Base-by-base conservation (phyloP, 805 yeast genomes). In the Soucietia sequanensis region DNA sequence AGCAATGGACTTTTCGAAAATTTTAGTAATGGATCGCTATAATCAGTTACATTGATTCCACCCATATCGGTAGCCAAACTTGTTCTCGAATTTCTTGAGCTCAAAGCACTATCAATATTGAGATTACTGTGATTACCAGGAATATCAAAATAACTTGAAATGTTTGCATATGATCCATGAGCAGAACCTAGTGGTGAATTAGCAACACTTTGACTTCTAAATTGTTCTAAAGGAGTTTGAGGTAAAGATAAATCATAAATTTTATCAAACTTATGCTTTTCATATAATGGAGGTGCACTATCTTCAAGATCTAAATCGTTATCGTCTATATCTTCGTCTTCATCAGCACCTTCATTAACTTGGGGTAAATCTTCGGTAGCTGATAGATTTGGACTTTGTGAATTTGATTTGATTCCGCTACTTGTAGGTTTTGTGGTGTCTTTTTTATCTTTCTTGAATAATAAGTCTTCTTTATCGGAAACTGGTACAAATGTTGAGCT, bases 231-330 rank as follows among this genome's bases (percentile, higher is more conserved):
- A 1, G 70, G 71, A 13, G 68, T 48, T 34, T 54, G 60, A 3
- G 60, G 59, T 20, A 55, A 47, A 17, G 51, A 48, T 27, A 58
- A 48, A 47, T 69, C 74, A 41, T 53, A 70, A 6, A 65, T 39
- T 35, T 54, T 50, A 40, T 70, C 76, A 38, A 49, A 53, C 4
- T 56, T 49, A 34, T 66, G 69, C 37, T 63, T 52, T 24, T 64
- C 62, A 44, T 70, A 70, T 20, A 68, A 29, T 4, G 76, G 76
- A 16, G 76, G 76, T 6, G 74, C 74, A 2, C 52, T 52, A 14
- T 54, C 58, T 16, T 47, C 51, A 5, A 51, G 41, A 26, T 50
- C 60, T n/a, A 47, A 40, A 10, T 52, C 59, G 16, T 46, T 42
- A 9, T 48, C 57, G 11, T 48, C 54, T 11, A 32, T 30, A 10